Conservation (phyloP, 768 basidiomycete species). For the Amanita muscaria region DNA sequence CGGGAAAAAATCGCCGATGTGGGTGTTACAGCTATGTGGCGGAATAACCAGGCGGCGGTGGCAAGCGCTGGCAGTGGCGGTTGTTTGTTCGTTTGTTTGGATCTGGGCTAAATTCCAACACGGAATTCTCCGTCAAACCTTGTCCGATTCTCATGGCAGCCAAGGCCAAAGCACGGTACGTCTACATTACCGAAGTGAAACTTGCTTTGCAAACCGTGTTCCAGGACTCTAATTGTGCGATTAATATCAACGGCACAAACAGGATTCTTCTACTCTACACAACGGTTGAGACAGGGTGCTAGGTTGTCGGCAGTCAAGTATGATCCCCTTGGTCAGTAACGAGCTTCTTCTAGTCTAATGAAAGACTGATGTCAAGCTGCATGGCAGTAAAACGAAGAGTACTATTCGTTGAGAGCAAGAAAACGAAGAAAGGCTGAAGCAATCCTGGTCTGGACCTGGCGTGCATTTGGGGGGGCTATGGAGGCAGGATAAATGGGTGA, state of each 20-base stretch:
- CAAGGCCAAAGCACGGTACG: constrained; percentile 16
- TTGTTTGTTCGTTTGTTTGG: too few species aligned
- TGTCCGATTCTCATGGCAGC: too few species aligned
- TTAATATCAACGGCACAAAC: constrained; percentile 89
- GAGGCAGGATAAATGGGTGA: too few species aligned
- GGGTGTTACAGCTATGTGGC: too few species aligned
- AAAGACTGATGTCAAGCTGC: neutral
- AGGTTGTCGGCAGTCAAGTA: constrained; percentile 87
- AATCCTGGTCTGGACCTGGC: too few species aligned
- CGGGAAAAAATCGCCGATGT: too few species aligned
- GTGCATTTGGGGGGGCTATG: too few species aligned
- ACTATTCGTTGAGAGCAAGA: constrained; percentile 72
- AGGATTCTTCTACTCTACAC: constrained; percentile 85
- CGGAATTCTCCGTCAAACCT: too few species aligned
- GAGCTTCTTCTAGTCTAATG: neutral
- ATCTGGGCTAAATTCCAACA: too few species aligned
- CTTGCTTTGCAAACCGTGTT: neutral
- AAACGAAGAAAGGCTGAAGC: constrained; percentile 50
- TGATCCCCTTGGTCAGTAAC: constrained; percentile 68
- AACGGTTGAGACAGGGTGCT: constrained; percentile 65
- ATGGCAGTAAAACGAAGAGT: constrained; percentile 62
- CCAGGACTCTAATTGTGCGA: constrained; percentile 76
- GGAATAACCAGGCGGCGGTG: too few species aligned
- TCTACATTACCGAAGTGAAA: neutral
- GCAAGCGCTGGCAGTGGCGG: too few species aligned